Evolutionary conservation across 805 yeast genomes (phyloP).

Genomic region (Saccharomycopsis olivae): DNA sequence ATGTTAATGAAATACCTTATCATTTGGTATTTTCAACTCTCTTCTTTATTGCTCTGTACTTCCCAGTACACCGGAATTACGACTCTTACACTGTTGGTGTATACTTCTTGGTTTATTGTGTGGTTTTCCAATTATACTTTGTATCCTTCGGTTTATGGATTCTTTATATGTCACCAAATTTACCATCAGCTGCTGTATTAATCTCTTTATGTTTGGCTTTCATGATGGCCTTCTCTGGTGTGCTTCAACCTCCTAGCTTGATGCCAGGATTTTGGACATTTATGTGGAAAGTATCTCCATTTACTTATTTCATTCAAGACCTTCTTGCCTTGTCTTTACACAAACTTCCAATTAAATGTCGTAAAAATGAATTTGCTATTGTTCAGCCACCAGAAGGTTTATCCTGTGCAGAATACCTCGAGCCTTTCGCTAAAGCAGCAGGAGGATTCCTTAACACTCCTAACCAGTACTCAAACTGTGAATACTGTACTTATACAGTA

Average conservation of each 20-base stretch:
- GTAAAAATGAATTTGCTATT: constrained; percentile 26
- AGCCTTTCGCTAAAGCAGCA: constrained; percentile 24
- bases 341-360: constrained; percentile 29
- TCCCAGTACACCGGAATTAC: constrained; percentile 33
- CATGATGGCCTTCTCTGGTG: constrained; percentile 58
- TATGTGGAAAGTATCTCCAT: constrained; percentile 36
- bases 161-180: constrained; percentile 50
- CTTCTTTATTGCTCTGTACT: constrained; percentile 43
- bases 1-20: constrained; percentile 52
- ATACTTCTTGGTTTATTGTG: constrained; percentile 37
- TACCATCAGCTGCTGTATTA: constrained; percentile 56
- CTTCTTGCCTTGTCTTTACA: constrained; percentile 32
- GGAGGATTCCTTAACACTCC: constrained; percentile 37
- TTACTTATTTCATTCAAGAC: constrained; percentile 37
- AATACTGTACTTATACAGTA: constrained; percentile 29
- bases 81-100: constrained; percentile 41
- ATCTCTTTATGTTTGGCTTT: constrained; percentile 46
- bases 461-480: constrained; percentile 30
- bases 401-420: constrained; percentile 35
- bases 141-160: constrained; percentile 44
- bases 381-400: constrained; percentile 36
- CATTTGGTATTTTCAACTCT: constrained; percentile 38
- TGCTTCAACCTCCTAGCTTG: constrained; percentile 32
- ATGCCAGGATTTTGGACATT: constrained; percentile 21
- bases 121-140: constrained; percentile 42